Base-by-base conservation (phyloP, 129 eudicot species). In the Gnaphalium uliginosum region DNA sequence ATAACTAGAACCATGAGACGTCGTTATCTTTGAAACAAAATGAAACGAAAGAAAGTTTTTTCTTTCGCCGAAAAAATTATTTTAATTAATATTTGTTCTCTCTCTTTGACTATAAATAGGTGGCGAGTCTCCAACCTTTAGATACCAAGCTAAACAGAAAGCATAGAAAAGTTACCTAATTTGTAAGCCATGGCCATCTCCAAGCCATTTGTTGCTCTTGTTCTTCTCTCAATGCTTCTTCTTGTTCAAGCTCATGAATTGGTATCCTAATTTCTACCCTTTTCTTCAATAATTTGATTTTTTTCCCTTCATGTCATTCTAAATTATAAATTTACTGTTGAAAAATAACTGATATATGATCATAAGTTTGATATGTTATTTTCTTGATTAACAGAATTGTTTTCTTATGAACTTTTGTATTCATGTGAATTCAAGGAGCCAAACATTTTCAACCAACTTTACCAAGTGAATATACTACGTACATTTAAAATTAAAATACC, bases 201-300 rank as follows among this genome's bases (percentile, higher is more conserved):
- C 62, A 79, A 79, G 79, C 62, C 69, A 35, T 66, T 79, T 73
- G 62, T 65, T 37, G 79, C 23, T 73, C 69, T 79, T 66, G 72
- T 67, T 79, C 79, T 79, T 79, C 83, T 79, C 53, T 79, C 79
- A 29, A 73, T 79, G 83, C 51, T 79, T 54, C 54, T 79, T 66
- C 83, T 79, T 66, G 79, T 69, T 41, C 83, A 79, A 56, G 83
- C 83, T 73, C 77, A 66, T 66, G 83, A 72, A 46, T 30, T 79
- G 83, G 83, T 56, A 54, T 54, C 22, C 72, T 14, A 14, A 64
- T 53, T 53, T 24, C 6, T 22, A 24, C 17, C 46, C 41, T 53
- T 43, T 71, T 71, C 32, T 33, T 24, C 50, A 17, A 18, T 19
- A 6, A 53, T 54, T 54, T 54, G n/a, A n/a, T n/a, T n/a, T n/a